Conservation (phyloP, 768 basidiomycete genomes). For the Boletus vermiculosoides region DNA sequence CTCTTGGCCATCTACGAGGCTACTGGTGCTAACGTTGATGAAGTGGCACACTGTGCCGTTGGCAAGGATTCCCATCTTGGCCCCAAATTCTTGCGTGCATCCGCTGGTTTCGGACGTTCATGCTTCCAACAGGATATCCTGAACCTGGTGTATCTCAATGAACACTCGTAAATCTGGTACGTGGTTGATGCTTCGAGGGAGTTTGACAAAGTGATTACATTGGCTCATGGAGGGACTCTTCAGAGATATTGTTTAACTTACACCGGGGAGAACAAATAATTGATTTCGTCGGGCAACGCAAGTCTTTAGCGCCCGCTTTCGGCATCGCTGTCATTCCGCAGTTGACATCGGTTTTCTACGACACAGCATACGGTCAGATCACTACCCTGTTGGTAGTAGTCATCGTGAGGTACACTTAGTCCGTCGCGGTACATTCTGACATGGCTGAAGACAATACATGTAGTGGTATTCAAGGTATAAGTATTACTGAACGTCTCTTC, state of each 20-base stretch:
- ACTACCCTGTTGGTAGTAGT: not conserved
- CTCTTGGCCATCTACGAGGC: slow-evolving; percentile 98
- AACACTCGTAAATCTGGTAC: slow-evolving; percentile 31
- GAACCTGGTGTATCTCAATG: slow-evolving; percentile 96
- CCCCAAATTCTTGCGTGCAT: slow-evolving; percentile 91
- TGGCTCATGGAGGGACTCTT: not conserved
- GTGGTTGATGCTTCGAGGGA: not conserved
- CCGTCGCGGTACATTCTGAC: too few relatives aligned
- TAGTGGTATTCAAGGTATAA: too few relatives aligned
- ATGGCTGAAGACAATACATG: too few relatives aligned
- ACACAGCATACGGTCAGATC: too few relatives aligned
- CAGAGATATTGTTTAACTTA: not conserved
- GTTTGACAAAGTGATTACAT: not conserved
- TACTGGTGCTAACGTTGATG: slow-evolving; percentile 98
- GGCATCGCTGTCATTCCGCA: too few relatives aligned
- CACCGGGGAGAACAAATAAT: not conserved
- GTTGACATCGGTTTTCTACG: too few relatives aligned
- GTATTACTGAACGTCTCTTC: too few relatives aligned
- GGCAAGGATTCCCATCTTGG: slow-evolving; percentile 93
- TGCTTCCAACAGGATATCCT: slow-evolving; percentile 99
- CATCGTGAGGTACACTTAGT: too few relatives aligned
- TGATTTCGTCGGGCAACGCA: not conserved
- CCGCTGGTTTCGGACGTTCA: slow-evolving; percentile 95
- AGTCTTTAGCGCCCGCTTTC: not conserved
- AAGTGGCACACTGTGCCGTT: slow-evolving; percentile 89